Evolutionary conservation across 768 basidiomycete species (phyloP).

Genomic region (Podaxis carcinomalis): DNA sequence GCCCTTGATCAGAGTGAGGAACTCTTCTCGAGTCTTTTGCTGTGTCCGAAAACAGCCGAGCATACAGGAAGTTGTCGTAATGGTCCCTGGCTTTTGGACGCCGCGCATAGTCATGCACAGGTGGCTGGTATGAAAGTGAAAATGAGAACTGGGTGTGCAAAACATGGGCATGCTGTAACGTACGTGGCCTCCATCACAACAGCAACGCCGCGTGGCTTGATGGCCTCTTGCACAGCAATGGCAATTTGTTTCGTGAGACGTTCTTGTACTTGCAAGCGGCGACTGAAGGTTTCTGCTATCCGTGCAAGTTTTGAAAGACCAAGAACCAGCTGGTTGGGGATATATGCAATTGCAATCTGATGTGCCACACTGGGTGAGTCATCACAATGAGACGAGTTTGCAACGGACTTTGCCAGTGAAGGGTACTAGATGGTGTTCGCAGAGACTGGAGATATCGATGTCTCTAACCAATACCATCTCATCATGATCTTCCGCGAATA

Average conservation of each 20-base stretch:
- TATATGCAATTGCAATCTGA: conserved; percentile 96
- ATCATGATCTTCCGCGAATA: conserved; percentile 98
- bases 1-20: conserved; percentile 78
- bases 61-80: conserved; percentile 97
- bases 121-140: conserved; percentile 50
- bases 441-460: conserved; percentile 94
- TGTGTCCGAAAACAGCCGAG: conserved; percentile 97
- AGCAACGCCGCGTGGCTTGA: conserved; percentile 94
- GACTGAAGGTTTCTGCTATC: conserved; percentile 95
- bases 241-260: conserved; percentile 97
- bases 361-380: background rate
- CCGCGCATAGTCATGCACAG: conserved; percentile 99
- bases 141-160: background rate
- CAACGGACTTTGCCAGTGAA: conserved; percentile 89
- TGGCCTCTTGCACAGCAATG: conserved; percentile 96
- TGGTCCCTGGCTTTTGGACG: conserved; percentile 95
- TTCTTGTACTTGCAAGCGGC: conserved; percentile 96
- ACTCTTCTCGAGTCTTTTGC: conserved; percentile 98
- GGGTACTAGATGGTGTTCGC: conserved; percentile 98
- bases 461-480: conserved; percentile 99
- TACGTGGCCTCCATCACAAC: conserved; percentile 99
- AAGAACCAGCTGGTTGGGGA: conserved; percentile 91
- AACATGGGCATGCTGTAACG: conserved; percentile 25
- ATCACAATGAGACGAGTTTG: conserved; percentile 15
- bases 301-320: conserved; percentile 95